Conservation (phyloP, 441 rosid genomes). For the Populus trichocarpa region DNA sequence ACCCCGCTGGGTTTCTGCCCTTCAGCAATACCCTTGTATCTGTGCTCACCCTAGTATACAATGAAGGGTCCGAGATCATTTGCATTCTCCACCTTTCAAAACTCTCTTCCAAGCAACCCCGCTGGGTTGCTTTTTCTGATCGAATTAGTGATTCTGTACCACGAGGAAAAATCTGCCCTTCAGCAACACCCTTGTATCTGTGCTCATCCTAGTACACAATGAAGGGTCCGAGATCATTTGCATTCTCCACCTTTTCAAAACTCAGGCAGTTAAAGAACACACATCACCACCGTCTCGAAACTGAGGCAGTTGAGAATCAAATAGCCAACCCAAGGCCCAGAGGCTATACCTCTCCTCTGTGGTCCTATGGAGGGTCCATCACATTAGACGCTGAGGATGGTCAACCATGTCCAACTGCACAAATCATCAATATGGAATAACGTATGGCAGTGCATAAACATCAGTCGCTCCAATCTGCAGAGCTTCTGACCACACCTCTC, state of each 20-base stretch:
- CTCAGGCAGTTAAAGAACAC: neutral
- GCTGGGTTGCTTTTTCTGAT: too few relatives aligned
- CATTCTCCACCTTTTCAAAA: neutral
- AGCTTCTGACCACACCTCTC: conserved; percentile 51
- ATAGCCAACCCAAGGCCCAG: conserved; percentile 5
- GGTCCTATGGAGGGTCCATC: neutral
- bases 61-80: neutral
- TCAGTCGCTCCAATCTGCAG: conserved; percentile 43
- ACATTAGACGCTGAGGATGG: neutral
- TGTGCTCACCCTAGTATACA: neutral
- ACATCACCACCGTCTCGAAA: neutral
- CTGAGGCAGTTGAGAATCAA: conserved; percentile 12
- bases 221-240: neutral
- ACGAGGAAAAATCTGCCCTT: neutral
- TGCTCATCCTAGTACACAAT: neutral
- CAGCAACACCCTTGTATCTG: neutral
- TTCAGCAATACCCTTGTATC: neutral
- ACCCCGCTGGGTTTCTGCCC: too few relatives aligned
- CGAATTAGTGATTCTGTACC: too few relatives aligned
- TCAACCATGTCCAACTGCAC: conserved; percentile 5
- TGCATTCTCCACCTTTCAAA: conserved; percentile 1
- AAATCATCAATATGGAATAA: conserved; percentile 45
- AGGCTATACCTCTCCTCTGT: conserved; percentile 7
- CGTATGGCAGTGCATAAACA: conserved; percentile 48
- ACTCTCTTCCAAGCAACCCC: neutral